Evolutionary conservation across 2,329 filamentous ascomycete species (phyloP), one percentile per base, ranked within the genome.

Genomic region (Arthrobotrys sinensis): DNA sequence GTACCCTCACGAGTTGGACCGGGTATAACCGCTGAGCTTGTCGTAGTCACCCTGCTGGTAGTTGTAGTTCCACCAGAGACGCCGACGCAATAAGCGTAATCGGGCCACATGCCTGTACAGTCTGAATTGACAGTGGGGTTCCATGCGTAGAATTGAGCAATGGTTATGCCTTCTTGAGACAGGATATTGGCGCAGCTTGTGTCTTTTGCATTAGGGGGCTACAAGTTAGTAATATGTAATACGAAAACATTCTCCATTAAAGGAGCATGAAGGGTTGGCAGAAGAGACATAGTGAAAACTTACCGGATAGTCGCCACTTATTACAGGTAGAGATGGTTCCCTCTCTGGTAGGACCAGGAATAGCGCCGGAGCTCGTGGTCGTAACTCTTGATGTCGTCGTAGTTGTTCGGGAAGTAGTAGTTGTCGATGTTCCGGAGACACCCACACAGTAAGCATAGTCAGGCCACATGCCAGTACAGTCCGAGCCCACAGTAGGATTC

Each of bases 71-170:
- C 62, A 21, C 60, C 60, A 45, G 62, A 66, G 38, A 66, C 60
- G 36, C 62, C 63, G 48, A 78, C 68, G 45, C 68, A 71, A 46
- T 71, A 71, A 64, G 68, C 68, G 24, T 72, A 71, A 16, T 67
- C 66, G 16, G 57, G 53, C 67, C 67, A 78, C 50, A 78, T 64
- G n/a, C 75, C 75, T 14, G 36, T 50, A 48, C 75, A 78, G n/a
- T 69, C 48, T 40, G 57, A 48, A 8, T 53, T 68, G 45, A 76
- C 64, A 4, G 71, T 65, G 12, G 71, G 71, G 36, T 76, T 76
- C 71, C 64, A 76, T 52, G 52, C 53, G 63, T 65, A 64, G 19
- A 76, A 69, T 32, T 76, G 63, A 62, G 50, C 71, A 1, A 65
- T 53, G 14, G 71, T 76, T 46, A 76, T 67, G 40, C 55, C 63